Evolutionary conservation across 306 rosid species (phyloP), one percentile per base, ranked within the genome.

Genomic region (Pyrus betulifolia): DNA sequence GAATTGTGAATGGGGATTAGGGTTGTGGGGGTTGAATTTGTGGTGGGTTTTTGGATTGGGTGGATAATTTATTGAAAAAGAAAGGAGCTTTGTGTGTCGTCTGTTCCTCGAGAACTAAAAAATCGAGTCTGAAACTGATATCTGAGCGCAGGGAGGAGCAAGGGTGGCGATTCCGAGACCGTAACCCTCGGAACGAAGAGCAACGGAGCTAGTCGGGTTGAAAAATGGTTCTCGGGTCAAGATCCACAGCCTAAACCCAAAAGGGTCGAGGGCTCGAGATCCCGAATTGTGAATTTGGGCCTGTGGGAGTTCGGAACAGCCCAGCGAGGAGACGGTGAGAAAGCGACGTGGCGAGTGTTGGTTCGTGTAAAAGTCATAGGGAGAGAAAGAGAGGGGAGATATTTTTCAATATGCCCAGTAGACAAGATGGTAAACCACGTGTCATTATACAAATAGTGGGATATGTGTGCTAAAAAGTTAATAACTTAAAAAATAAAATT

Each of bases 311-410:
- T 23, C 2, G 55, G 55, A 49, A 49, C 2, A 5, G 73, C 40
- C 28, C 67, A 60, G 45, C 75, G 65, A 46, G 22, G 45, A 77
- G 25, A 69, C 55, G 62, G 74, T 17, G 11, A 27, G 28, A 5
- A 5, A n/a, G 9, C 25, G 57, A 81, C 87, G 85, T 78, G 88
- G 61, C 76, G 28, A 72, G 58, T 27, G 33, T 2, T 9, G 31
- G 82, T 77, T 49, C 31, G 80, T 44, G 11, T 13, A 15, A 10
- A 71, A 75, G 83, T 86, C 85, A 35, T 21, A 9, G 42, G 38
- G 11, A 30, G 30, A 28, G 30, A 28, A 28, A 28, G 30, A 28
- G 30, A 28, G 30, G 30, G 3, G 30, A 28, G 30, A 28, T 0
- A 3, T 28, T 28, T 28, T 28, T 28, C 30, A 28, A 3, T 28